Evolutionary conservation across 306 rosid species (phyloP).

Genomic region (Pyrus communis): DNA sequence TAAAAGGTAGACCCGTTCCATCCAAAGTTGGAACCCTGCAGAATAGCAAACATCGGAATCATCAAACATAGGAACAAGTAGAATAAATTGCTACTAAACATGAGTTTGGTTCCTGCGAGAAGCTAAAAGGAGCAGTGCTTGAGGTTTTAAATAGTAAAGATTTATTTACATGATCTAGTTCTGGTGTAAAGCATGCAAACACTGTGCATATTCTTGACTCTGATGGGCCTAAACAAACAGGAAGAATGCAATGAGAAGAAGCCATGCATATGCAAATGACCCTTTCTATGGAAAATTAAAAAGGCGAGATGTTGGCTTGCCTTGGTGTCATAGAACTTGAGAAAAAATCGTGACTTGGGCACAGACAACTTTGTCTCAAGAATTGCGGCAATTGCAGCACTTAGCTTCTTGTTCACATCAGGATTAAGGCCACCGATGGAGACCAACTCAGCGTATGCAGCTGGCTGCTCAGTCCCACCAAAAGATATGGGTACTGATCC

Average conservation of each 20-base stretch:
- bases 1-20: constrained; percentile 89
- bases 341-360: constrained; percentile 71
- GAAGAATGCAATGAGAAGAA: constrained; percentile 61
- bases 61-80: constrained; percentile 1
- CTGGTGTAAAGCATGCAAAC: constrained; percentile 93
- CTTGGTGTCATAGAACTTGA: constrained; percentile 82
- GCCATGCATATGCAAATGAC: constrained; percentile 19
- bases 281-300: constrained; percentile 16
- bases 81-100: constrained; percentile 1
- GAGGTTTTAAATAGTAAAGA: constrained; percentile 35
- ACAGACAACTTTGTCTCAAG: constrained; percentile 84
- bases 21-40: constrained; percentile 90
- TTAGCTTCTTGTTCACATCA: constrained; percentile 77
- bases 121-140: constrained; percentile 13
- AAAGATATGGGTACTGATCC: constrained; percentile 89
- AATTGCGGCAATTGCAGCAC: constrained; percentile 71
- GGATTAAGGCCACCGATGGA: constrained; percentile 88
- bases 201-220: constrained; percentile 80
- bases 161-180: constrained; percentile 73
- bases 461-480: constrained; percentile 86
- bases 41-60: constrained; percentile 25
- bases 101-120: constrained; percentile 5
- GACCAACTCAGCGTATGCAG: constrained; percentile 92
- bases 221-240: constrained; percentile 68
- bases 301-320: constrained; percentile 42